Percentiles rank a stretch among this genome's conserved stretches.
Evolutionary conservation across 2,329 filamentous ascomycete species (phyloP).

Genomic region (Cladorrhinum sp.): DNA sequence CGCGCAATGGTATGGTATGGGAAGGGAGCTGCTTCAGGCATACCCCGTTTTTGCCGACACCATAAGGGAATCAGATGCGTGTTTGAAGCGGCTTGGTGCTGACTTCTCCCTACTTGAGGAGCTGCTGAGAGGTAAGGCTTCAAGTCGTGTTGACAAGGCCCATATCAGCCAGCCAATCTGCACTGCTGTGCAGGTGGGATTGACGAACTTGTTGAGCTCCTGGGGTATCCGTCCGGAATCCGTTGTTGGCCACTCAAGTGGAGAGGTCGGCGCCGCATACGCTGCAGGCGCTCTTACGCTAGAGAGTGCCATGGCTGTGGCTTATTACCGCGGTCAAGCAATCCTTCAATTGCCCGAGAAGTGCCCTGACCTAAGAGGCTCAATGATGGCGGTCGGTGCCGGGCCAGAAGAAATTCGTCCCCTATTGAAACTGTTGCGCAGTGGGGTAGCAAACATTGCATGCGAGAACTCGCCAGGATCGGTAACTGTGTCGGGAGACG

Average conservation of each 20-base stretch:
- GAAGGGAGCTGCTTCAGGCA: slow-evolving; percentile 11
- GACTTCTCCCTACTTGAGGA: neutral
- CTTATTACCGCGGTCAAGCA: slow-evolving; percentile 39
- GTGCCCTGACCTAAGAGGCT: neutral
- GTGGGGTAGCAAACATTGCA: slow-evolving; percentile 3
- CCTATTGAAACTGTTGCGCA: neutral
- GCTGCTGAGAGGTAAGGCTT: neutral
- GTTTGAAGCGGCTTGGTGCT: slow-evolving; percentile 2
- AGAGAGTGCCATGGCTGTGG: slow-evolving; percentile 36
- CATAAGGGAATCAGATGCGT: neutral
- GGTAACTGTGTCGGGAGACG: slow-evolving; percentile 9
- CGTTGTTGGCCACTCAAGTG: slow-evolving; percentile 42
- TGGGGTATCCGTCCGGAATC: slow-evolving; percentile 33
- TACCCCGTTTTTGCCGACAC: slow-evolving; percentile 18
- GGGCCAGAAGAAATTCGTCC: neutral
- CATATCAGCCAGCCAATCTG: slow-evolving; percentile 31
- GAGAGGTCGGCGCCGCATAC: slow-evolving; percentile 45
- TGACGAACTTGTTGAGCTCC: slow-evolving; percentile 31
- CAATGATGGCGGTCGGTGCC: slow-evolving; percentile 9
- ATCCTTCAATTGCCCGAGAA: slow-evolving; percentile 11
- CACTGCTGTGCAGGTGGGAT: slow-evolving; percentile 39
- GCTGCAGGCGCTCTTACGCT: slow-evolving; percentile 35
- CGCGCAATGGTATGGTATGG: neutral
- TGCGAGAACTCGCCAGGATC: slow-evolving; percentile 13
- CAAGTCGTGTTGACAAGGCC: slow-evolving; percentile 22